Evolutionary conservation across 805 yeast genomes (phyloP).

Genomic region (Schwanniomyces yamadae): DNA sequence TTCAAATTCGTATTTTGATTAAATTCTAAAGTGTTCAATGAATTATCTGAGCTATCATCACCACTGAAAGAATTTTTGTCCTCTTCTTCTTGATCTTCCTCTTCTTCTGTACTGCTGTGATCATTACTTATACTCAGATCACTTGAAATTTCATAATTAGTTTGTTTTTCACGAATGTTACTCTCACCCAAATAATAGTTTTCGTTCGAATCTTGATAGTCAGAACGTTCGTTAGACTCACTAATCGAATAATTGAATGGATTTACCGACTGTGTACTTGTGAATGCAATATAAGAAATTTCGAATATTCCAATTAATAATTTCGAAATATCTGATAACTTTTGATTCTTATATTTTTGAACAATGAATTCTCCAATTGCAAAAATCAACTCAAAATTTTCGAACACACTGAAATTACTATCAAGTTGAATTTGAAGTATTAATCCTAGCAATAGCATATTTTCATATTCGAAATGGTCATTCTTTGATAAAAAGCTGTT

Average conservation of each 20-base stretch:
- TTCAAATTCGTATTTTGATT: no score
- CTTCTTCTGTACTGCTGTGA: slow-evolving; percentile 3
- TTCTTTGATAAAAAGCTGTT: slow-evolving; percentile 14
- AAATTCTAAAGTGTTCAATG: no score
- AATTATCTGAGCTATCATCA: background rate
- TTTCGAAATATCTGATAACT: slow-evolving; percentile 20
- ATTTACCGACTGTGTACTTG: slow-evolving; percentile 50
- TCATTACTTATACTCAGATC: background rate
- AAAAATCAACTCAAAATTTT: slow-evolving; percentile 40
- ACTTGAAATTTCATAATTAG: slow-evolving; percentile 9
- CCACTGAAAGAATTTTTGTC: slow-evolving; percentile 11
- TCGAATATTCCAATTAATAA: slow-evolving; percentile 28
- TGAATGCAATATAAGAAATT: slow-evolving; percentile 37
- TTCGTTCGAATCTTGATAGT: slow-evolving; percentile 46
- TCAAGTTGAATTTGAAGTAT: slow-evolving; percentile 40
- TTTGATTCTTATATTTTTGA: slow-evolving; percentile 19
- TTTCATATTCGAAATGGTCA: slow-evolving; percentile 27
- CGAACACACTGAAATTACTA: slow-evolving; percentile 37
- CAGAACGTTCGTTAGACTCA: slow-evolving; percentile 31
- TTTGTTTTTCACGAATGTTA: slow-evolving; percentile 15
- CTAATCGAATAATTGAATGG: slow-evolving; percentile 44
- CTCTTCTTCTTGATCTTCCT: slow-evolving; percentile 15
- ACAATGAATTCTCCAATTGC: slow-evolving; percentile 40
- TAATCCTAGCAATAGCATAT: slow-evolving; percentile 33
- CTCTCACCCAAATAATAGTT: slow-evolving; percentile 36